phyloP scores from a whole-genome alignment of 2,329 filamentous ascomycete species.

The Aspergillus jensenii region DNA sequence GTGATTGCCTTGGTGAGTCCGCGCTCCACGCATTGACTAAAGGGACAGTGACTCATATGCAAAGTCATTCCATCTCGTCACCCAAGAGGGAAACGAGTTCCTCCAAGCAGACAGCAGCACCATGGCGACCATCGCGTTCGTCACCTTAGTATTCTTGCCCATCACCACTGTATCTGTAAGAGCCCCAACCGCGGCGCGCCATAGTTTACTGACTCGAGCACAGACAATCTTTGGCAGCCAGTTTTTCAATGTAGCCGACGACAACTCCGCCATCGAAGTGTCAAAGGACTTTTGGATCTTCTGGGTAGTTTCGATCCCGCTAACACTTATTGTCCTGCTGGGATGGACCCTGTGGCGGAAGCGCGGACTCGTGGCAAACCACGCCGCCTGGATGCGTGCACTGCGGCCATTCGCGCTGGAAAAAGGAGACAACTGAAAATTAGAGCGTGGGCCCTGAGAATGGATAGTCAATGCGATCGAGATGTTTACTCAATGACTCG shows the following conservation, averaged over 20 bases:
- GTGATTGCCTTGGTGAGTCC: background rate
- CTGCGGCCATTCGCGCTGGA: background rate
- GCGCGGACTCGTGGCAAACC: background rate
- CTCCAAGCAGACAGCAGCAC: background rate
- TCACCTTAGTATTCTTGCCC: background rate
- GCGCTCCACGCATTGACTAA: background rate
- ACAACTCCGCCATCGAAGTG: background rate
- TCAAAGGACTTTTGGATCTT: conserved; percentile 3
- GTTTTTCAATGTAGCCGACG: background rate
- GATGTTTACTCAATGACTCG: no score
- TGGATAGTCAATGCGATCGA: background rate
- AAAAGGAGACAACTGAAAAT: background rate
- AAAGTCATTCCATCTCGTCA: conserved; percentile 1
- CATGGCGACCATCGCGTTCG: conserved; percentile 3
- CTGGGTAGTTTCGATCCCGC: background rate
- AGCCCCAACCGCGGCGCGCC: background rate
- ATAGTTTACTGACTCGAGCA: background rate
- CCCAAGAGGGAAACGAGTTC: background rate
- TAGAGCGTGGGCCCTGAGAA: background rate
- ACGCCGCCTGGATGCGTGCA: background rate
- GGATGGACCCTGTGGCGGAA: background rate
- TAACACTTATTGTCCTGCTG: background rate
- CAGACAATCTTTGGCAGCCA: conserved; percentile 1
- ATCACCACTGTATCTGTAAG: background rate
- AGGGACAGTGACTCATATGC: background rate